Evolutionary conservation across 2,329 filamentous ascomycete genomes (phyloP).

Genomic region (Chrysosphaeria jannelii): DNA sequence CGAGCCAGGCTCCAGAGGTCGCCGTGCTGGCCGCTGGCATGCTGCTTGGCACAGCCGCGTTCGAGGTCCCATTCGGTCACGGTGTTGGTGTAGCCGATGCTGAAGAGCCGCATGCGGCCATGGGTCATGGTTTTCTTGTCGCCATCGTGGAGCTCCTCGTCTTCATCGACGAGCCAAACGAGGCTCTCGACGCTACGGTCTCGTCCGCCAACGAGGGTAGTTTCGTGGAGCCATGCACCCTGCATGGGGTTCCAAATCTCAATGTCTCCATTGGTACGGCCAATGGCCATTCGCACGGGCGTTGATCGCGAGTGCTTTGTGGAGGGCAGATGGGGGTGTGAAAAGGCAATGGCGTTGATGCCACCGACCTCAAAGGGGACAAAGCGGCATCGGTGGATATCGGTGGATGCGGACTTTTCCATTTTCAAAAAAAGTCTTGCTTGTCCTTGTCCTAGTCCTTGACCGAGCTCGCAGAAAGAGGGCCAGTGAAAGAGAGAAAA

Average conservation of each 20-base stretch:
- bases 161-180: conserved; percentile 68
- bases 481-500: too few species aligned
- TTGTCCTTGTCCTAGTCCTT: too few species aligned
- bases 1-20: conserved; percentile 92
- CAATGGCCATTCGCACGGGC: conserved; percentile 54
- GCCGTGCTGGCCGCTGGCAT: conserved; percentile 75
- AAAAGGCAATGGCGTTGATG: conserved; percentile 88
- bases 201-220: conserved; percentile 52
- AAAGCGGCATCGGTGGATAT: conserved; percentile 91
- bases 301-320: conserved; percentile 19
- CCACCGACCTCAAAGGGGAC: conserved; percentile 72
- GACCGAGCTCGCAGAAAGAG: too few species aligned
- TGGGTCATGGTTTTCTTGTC: conserved; percentile 23
- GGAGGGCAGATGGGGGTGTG: conserved; percentile 27
- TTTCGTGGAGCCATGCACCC: conserved; percentile 72
- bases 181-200: conserved; percentile 73
- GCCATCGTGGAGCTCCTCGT: conserved; percentile 31
- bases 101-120: conserved; percentile 68
- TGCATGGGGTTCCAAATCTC: conserved; percentile 86
- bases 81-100: conserved; percentile 74
- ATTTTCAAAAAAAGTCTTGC: too few species aligned
- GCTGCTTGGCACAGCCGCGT: conserved; percentile 43
- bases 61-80: conserved; percentile 89
- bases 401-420: too few species aligned
- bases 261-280: conserved; percentile 80